These are phyloP conservation scores for Tephrocybe rancida DNA, from an alignment of 768 basidiomycete species.

Conservation along the genomic window DNA sequence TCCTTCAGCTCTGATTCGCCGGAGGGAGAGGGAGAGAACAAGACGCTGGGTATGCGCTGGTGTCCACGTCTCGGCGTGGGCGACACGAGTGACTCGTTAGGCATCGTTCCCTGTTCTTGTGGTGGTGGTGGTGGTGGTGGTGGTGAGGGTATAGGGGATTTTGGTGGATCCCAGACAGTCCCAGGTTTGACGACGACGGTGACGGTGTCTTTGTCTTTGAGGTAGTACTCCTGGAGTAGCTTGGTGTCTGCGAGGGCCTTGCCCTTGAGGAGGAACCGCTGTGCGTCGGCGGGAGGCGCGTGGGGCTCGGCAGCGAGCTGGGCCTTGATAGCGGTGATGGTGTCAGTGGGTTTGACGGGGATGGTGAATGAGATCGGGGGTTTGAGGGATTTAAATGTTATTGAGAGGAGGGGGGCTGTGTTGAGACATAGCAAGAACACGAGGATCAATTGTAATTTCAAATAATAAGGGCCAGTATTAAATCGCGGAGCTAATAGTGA, in stretches of 20 bases:
- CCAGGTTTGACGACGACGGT: conserved; percentile 88
- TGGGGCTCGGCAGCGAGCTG: conserved; percentile 66
- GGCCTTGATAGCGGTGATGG: conserved; percentile 78
- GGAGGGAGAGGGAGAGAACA: conserved; percentile 78
- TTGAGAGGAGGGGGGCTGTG: conserved; percentile 49
- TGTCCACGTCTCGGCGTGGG: conserved; percentile 44
- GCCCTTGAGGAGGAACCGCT: conserved; percentile 90
- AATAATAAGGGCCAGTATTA: not conserved
- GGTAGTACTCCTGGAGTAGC: conserved; percentile 87
- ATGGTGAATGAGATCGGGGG: conserved; percentile 79
- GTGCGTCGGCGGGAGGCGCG: conserved; percentile 79
- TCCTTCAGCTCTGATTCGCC: conserved; percentile 41
- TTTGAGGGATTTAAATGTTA: conserved; percentile 92
- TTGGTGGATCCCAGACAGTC: conserved; percentile 61
- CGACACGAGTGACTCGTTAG: conserved; percentile 7
- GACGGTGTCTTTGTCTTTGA: conserved; percentile 79
- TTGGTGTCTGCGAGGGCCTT: conserved; percentile 91
- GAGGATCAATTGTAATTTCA: not conserved
- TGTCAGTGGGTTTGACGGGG: conserved; percentile 76
- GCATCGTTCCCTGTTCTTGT: not conserved
- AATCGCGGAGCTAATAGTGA: not conserved
- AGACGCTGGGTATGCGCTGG: conserved; percentile 74
- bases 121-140: conserved; percentile 21
- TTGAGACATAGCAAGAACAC: conserved; percentile 1
- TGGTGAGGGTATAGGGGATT: conserved; percentile 29